These are phyloP conservation scores for Ogataea thermomethanolica DNA, from an alignment of 805 yeast species.

Conservation along the genomic window DNA sequence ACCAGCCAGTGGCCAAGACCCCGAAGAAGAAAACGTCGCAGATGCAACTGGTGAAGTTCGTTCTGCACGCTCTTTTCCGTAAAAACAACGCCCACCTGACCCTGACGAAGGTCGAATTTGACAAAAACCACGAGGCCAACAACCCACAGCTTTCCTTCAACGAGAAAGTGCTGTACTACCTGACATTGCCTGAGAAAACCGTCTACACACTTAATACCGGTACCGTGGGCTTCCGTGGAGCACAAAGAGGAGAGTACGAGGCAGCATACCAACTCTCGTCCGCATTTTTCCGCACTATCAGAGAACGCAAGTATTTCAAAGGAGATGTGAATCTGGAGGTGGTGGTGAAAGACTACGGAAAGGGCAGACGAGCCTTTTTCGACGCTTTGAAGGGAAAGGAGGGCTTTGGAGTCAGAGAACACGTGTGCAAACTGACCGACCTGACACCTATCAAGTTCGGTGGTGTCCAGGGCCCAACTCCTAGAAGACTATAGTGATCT, in stretches of 20 bases:
- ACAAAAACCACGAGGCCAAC: conserved; percentile 52
- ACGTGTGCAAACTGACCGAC: conserved; percentile 70
- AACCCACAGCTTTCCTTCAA: conserved; percentile 55
- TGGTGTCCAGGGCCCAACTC: conserved; percentile 82
- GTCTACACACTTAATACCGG: conserved; percentile 74
- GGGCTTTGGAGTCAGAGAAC: conserved; percentile 65
- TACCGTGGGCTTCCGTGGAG: conserved; percentile 80
- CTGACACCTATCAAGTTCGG: conserved; percentile 84
- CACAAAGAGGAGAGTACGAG: conserved; percentile 90
- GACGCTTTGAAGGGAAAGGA: conserved; percentile 87
- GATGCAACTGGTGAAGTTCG: conserved; percentile 51
- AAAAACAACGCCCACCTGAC: conserved; percentile 83
- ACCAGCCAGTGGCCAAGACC: conserved; percentile 6
- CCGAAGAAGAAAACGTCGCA: conserved; percentile 13
- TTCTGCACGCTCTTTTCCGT: conserved; percentile 71
- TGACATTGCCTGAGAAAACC: conserved; percentile 76
- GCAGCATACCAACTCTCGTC: conserved; percentile 85
- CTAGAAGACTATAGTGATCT: conserved; percentile 53
- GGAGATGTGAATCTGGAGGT: conserved; percentile 62
- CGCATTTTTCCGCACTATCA: conserved; percentile 63
- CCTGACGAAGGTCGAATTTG: conserved; percentile 66
- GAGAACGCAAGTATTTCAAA: conserved; percentile 44
- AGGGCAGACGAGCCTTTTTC: conserved; percentile 83
- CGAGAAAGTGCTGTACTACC: conserved; percentile 71
- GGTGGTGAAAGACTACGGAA: conserved; percentile 77